These are phyloP conservation scores for Corymbia citriodora DNA, from an alignment of 441 rosid species.

Conservation along the genomic window DNA sequence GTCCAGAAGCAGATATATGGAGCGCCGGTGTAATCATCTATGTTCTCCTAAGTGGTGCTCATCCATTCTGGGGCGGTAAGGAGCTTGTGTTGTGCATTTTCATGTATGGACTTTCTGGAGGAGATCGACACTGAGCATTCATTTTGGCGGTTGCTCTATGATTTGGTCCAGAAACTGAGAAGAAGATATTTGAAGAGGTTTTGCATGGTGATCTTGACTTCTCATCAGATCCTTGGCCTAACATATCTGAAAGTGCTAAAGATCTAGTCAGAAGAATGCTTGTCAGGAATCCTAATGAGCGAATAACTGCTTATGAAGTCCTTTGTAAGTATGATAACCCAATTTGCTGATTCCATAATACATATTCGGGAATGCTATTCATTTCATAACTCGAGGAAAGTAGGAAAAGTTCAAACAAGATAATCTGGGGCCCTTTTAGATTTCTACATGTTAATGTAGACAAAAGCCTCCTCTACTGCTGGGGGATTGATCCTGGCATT, in stretches of 20 bases:
- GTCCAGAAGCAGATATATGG: slow-evolving; percentile 62
- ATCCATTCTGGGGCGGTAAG: slow-evolving; percentile 69
- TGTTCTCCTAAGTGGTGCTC: slow-evolving; percentile 48
- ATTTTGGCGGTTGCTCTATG: neutral
- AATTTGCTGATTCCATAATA: neutral
- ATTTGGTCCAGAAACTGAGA: slow-evolving; percentile 30
- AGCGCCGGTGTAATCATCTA: slow-evolving; percentile 58
- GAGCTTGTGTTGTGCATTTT: neutral
- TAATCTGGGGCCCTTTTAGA: neutral
- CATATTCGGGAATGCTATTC: neutral
- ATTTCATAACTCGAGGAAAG: neutral
- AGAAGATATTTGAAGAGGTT: slow-evolving; percentile 48
- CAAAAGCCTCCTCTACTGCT: neutral
- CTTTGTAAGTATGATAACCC: slow-evolving; percentile 25
- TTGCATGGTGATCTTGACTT: slow-evolving; percentile 47
- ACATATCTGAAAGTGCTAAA: slow-evolving; percentile 54
- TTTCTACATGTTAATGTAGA: neutral
- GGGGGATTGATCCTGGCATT: no score
- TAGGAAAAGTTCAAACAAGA: neutral
- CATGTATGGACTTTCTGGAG: neutral
- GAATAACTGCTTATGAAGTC: slow-evolving; percentile 53
- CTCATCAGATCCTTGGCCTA: slow-evolving; percentile 54
- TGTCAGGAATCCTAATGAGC: slow-evolving; percentile 34
- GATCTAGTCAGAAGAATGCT: slow-evolving; percentile 56
- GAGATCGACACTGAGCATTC: neutral